Percentiles rank a stretch among this genome's conserved stretches.
These are phyloP conservation scores for Phytophthora citricola DNA, from an alignment of 352 stramenopile genomes.

Conservation along the genomic window DNA sequence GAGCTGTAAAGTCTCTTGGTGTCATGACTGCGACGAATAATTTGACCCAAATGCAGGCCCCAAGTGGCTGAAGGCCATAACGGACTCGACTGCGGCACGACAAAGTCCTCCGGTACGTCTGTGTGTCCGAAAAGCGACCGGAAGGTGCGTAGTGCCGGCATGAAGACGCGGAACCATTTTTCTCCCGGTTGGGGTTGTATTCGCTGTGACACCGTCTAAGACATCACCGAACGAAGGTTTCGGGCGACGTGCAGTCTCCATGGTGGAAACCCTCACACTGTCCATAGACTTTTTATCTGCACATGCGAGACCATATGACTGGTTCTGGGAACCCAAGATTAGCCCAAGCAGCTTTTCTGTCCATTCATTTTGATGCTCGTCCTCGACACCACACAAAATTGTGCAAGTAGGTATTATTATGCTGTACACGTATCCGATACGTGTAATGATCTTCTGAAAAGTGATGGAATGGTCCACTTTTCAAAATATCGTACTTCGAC, in stretches of 20 bases:
- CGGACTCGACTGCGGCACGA: constrained; percentile 24
- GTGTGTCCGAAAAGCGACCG: constrained; percentile 26
- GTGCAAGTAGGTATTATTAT: too few relatives aligned
- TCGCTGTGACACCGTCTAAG: constrained; percentile 16
- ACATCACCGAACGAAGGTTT: constrained; percentile 28
- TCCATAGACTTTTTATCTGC: constrained; percentile 3
- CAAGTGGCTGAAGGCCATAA: constrained; percentile 23
- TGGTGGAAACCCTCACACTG: constrained; percentile 10
- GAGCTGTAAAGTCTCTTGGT: constrained; percentile 27
- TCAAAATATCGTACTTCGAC: too few relatives aligned
- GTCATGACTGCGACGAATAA: constrained; percentile 22
- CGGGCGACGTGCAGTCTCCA: constrained; percentile 16
- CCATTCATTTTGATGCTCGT: constrained; percentile 2
- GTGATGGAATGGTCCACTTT: too few relatives aligned
- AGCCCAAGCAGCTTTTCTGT: constrained; percentile 25
- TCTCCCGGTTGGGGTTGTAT: constrained; percentile 11
- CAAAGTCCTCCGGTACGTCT: constrained; percentile 31
- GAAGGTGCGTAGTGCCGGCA: constrained; percentile 33
- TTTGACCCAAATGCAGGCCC: constrained; percentile 33
- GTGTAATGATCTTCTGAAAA: too few relatives aligned
- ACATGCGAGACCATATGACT: constrained; percentile 15
- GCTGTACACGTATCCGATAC: too few relatives aligned
- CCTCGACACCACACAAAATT: too few relatives aligned
- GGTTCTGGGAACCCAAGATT: constrained; percentile 15
- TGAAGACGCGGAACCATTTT: constrained; percentile 35